Evolutionary conservation across 2,329 filamentous ascomycete species (phyloP).

Genomic region (Talaromyces verruculosus): DNA sequence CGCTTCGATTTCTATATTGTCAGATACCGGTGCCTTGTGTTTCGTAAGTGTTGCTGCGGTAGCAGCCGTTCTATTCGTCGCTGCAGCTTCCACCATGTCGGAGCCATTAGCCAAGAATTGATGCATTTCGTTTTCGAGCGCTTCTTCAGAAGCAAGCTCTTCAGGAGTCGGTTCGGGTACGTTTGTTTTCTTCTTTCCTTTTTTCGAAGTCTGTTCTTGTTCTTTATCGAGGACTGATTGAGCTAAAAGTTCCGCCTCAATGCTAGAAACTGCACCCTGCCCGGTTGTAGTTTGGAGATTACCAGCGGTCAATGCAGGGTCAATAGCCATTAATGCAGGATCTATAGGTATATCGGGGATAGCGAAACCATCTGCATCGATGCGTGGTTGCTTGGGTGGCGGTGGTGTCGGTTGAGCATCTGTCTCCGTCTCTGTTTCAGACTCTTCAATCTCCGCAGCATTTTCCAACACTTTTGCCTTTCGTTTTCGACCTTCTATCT

Average conservation of each 20-base stretch:
- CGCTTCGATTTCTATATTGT: slow-evolving; percentile 62
- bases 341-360: slow-evolving; percentile 57
- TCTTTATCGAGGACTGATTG: slow-evolving; percentile 21
- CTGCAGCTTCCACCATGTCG: slow-evolving; percentile 35
- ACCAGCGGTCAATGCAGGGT: slow-evolving; percentile 39
- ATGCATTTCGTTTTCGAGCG: slow-evolving; percentile 67
- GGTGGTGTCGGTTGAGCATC: slow-evolving; percentile 21
- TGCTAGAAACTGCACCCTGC: neutral
- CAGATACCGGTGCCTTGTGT: slow-evolving; percentile 52
- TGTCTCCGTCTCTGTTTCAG: slow-evolving; percentile 40
- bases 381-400: slow-evolving; percentile 41
- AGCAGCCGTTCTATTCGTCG: slow-evolving; percentile 9
- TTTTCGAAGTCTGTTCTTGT: slow-evolving; percentile 26
- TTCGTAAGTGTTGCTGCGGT: neutral
- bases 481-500: slow-evolving; percentile 51
- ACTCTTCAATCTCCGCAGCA: slow-evolving; percentile 47
- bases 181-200: slow-evolving; percentile 34
- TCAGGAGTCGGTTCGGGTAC: slow-evolving; percentile 59
- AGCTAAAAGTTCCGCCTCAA: slow-evolving; percentile 10
- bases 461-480: slow-evolving; percentile 33
- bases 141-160: slow-evolving; percentile 59
- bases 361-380: slow-evolving; percentile 68
- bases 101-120: slow-evolving; percentile 57
- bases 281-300: neutral
- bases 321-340: slow-evolving; percentile 43